A percentile compares a stretch with the other conserved stretches of the same genome.
These are phyloP conservation scores for Kurtzmaniella cleridarum DNA, from an alignment of 805 yeast genomes.

Conservation along the genomic window DNA sequence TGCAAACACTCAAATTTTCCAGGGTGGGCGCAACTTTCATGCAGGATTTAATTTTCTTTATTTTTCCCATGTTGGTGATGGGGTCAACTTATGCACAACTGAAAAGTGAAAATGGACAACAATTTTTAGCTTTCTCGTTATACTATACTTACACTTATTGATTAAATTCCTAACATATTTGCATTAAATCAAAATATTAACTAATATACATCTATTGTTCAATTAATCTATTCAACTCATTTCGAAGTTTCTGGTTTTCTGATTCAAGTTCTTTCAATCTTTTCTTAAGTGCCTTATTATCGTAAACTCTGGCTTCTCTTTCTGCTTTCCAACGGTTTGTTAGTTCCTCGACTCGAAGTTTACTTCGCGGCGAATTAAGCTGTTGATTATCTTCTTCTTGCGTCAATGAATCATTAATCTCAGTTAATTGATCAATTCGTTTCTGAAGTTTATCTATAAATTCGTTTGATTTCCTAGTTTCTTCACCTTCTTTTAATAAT, in stretches of 20 bases:
- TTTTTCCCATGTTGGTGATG: too few species aligned
- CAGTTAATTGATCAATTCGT: slow-evolving; percentile 23
- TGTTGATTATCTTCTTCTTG: neutral
- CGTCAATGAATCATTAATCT: slow-evolving; percentile 15
- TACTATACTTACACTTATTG: too few species aligned
- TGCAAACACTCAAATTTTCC: too few species aligned
- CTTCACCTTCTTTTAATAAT: slow-evolving; percentile 30
- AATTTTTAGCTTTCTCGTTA: too few species aligned
- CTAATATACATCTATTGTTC: neutral
- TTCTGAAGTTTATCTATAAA: slow-evolving; percentile 19
- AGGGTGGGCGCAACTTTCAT: too few species aligned
- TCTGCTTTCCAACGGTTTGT: slow-evolving; percentile 65
- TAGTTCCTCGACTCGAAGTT: slow-evolving; percentile 54
- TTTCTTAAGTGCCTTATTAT: slow-evolving; percentile 48
- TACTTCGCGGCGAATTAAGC: slow-evolving; percentile 29
- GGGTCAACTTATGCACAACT: too few species aligned
- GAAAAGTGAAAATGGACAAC: too few species aligned
- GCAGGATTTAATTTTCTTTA: too few species aligned
- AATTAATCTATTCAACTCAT: slow-evolving; percentile 5
- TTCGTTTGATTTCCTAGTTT: slow-evolving; percentile 11
- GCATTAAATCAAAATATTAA: too few species aligned
- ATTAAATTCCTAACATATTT: too few species aligned
- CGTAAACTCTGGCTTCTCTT: slow-evolving; percentile 62
- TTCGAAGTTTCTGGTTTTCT: slow-evolving; percentile 43
- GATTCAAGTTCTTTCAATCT: slow-evolving; percentile 49